Evolutionary conservation across 306 rosid genomes (phyloP).

Genomic region (Argentina anserina): DNA sequence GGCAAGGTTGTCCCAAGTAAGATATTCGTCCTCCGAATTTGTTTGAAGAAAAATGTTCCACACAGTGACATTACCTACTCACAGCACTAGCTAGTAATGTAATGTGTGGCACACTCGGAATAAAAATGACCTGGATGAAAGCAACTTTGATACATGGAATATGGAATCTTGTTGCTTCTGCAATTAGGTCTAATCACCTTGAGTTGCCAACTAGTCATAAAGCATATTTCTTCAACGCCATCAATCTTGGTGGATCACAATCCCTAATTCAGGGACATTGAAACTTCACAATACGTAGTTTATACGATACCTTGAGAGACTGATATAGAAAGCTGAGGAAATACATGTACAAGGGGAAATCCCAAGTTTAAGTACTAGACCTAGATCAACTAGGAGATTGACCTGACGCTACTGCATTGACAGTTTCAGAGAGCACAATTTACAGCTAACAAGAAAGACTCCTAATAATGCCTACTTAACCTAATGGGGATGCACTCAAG

Average conservation of each 20-base stretch:
- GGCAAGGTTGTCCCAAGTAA: not conserved
- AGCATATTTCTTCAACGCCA: conserved; percentile 2
- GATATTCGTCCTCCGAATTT: not conserved
- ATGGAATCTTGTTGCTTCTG: not conserved
- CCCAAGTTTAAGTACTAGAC: conserved; percentile 18
- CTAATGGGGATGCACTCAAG: conserved; percentile 39
- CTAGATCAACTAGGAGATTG: conserved; percentile 13
- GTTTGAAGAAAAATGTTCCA: not conserved
- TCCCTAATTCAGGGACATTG: not conserved
- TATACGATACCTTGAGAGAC: not conserved
- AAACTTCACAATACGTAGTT: not conserved
- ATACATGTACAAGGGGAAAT: conserved; percentile 31
- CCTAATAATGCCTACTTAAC: conserved; percentile 21
- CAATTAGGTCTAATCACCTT: not conserved
- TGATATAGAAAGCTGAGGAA: conserved; percentile 14
- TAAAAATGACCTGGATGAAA: conserved; percentile 3
- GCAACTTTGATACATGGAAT: not conserved
- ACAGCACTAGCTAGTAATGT: conserved; percentile 7
- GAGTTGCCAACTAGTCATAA: conserved; percentile 10
- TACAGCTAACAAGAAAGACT: conserved; percentile 25
- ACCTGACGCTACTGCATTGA: conserved; percentile 7
- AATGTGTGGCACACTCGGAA: conserved; percentile 3
- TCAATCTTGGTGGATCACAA: conserved; percentile 23
- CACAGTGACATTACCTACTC: conserved; percentile 23
- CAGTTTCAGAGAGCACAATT: conserved; percentile 29